A percentile compares a stretch with the other conserved stretches of the same genome.
These are phyloP conservation scores for Penicillium sp. DNA, from an alignment of 2,329 filamentous ascomycete species.

Conservation along the genomic window DNA sequence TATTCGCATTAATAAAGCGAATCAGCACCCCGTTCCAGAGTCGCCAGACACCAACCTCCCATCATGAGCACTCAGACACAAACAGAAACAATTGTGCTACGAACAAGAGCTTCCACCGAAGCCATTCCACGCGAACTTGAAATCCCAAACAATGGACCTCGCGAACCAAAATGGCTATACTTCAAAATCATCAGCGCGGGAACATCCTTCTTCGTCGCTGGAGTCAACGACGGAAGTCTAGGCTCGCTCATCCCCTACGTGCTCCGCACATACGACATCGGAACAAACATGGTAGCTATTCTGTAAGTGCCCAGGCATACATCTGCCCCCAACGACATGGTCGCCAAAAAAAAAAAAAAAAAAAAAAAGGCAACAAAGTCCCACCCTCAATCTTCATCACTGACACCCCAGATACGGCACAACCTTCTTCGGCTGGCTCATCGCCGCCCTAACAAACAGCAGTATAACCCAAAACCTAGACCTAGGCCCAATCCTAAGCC, in stretches of 20 bases:
- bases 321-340: no score
- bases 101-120: not conserved
- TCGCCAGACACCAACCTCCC: not conserved
- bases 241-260: constrained; percentile 65
- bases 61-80: constrained; percentile 14
- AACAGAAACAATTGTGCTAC: constrained; percentile 13
- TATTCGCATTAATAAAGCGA: not conserved
- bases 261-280: constrained; percentile 56
- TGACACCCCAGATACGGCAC: constrained; percentile 49
- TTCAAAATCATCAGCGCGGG: constrained; percentile 56
- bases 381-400: not conserved
- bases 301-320: no score
- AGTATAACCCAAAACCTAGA: constrained; percentile 51
- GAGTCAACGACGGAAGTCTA: constrained; percentile 64
- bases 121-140: not conserved
- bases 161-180: constrained; percentile 17
- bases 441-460: constrained; percentile 56
- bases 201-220: constrained; percentile 65
- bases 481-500: constrained; percentile 56
- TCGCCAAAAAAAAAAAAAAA: no score
- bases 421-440: constrained; percentile 60
- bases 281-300: constrained; percentile 52
- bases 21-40: not conserved
- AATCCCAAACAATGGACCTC: not conserved
- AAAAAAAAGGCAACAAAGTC: no score